Evolutionary conservation across 75 land plant species (phyloP).

Genomic region (Pinus tabuliformis): DNA sequence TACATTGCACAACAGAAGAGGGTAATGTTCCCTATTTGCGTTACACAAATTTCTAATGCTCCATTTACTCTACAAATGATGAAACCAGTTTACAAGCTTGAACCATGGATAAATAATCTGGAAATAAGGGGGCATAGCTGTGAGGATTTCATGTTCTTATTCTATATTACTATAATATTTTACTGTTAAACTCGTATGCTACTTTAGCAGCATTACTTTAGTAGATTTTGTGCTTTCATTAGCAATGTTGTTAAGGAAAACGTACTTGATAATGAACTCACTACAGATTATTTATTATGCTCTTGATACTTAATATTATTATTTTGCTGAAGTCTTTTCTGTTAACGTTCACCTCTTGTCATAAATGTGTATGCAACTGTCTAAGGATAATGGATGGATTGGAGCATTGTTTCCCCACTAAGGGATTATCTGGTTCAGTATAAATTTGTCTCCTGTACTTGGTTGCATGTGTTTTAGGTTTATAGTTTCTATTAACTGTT

Average conservation of each 20-base stretch:
- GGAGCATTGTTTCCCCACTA: no score
- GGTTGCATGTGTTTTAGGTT: no score
- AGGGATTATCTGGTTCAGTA: no score
- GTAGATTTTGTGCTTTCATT: background rate
- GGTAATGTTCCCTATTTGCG: slow-evolving; percentile 28
- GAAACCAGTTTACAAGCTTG: background rate
- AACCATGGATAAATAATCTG: background rate
- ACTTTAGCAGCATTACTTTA: background rate
- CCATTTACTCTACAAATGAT: no score
- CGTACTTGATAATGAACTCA: background rate
- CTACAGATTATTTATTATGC: background rate
- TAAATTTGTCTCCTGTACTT: no score
- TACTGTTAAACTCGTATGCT: background rate
- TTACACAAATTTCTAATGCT: no score
- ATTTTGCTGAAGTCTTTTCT: background rate
- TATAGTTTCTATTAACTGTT: no score
- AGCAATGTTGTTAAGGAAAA: background rate
- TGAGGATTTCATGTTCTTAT: background rate
- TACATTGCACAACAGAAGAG: slow-evolving; percentile 85
- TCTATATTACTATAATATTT: background rate
- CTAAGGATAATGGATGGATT: no score
- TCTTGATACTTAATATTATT: background rate
- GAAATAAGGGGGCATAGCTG: background rate
- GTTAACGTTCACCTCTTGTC: background rate
- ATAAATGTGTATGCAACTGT: background rate